phyloP scores from a whole-genome alignment of 2,329 filamentous ascomycete species.

The Monosporascus sp. region DNA sequence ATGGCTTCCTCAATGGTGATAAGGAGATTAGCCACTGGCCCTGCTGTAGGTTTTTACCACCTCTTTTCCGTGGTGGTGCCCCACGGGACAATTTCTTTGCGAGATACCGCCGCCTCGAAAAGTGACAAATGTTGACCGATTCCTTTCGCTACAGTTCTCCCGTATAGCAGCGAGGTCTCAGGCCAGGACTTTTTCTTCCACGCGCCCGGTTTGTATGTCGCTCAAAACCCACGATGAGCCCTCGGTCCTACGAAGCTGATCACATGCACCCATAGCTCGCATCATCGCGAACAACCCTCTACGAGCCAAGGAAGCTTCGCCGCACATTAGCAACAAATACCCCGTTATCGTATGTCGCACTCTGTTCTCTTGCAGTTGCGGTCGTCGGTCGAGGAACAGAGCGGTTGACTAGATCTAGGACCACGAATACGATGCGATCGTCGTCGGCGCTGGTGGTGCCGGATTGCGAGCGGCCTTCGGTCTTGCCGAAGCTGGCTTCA shows the following conservation, averaged over 20 bases:
- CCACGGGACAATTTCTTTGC: too few relatives aligned
- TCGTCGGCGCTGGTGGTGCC: conserved; percentile 79
- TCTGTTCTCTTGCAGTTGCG: conserved; percentile 1
- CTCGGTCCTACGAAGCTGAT: conserved; percentile 8
- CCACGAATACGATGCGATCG: conserved; percentile 97
- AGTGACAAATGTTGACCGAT: conserved; percentile 6
- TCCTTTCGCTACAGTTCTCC: conserved; percentile 47
- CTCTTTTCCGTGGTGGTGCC: too few relatives aligned
- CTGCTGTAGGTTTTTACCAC: conserved; percentile 44
- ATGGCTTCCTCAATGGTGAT: conserved; percentile 62
- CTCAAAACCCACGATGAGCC: not conserved
- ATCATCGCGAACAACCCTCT: conserved; percentile 83
- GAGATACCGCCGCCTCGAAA: not conserved
- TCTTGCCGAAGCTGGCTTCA: conserved; percentile 82
- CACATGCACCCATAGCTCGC: conserved; percentile 50
- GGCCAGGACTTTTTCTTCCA: conserved; percentile 79
- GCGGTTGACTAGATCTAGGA: conserved; percentile 50
- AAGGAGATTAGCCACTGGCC: conserved; percentile 53
- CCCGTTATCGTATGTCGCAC: conserved; percentile 73
- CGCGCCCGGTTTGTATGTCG: conserved; percentile 67
- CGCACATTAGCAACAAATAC: conserved; percentile 84
- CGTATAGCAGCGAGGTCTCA: conserved; percentile 54
- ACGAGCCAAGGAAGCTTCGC: conserved; percentile 87
- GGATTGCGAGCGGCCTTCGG: conserved; percentile 80
- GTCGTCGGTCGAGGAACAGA: conserved; percentile 8